These are phyloP conservation scores for Cornus suecica DNA, from an alignment of 148 eudicot genomes.

Conservation along the genomic window DNA sequence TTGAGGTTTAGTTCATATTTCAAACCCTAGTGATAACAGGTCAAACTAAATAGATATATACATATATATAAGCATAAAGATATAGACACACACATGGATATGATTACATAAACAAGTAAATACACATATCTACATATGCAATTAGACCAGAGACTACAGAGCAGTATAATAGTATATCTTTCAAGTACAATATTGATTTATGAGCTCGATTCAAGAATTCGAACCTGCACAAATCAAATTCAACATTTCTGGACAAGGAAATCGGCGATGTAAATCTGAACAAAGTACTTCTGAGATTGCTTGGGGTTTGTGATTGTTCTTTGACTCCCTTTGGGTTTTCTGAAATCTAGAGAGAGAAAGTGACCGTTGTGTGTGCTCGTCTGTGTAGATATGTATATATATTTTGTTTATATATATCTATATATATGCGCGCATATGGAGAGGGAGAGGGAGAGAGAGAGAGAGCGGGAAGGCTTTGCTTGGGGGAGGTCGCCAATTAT, in stretches of 20 bases:
- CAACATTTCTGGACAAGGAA: background rate
- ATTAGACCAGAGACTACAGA: background rate
- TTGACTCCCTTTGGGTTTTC: background rate
- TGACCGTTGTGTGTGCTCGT: too few relatives aligned
- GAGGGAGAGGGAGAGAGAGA: background rate
- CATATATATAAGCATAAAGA: too few relatives aligned
- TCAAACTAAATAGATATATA: too few relatives aligned
- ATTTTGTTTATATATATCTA: too few relatives aligned
- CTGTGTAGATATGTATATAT: too few relatives aligned
- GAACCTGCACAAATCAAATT: background rate
- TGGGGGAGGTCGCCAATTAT: background rate
- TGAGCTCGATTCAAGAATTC: background rate
- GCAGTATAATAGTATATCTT: background rate
- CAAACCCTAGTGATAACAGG: background rate
- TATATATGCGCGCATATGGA: too few relatives aligned
- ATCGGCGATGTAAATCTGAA: background rate
- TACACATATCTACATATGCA: background rate
- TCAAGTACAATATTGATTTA: background rate
- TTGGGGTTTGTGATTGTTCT: background rate
- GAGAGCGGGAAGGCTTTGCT: background rate
- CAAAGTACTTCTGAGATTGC: background rate
- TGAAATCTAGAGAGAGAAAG: background rate
- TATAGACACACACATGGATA: background rate
- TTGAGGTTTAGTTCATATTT: background rate
- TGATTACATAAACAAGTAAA: too few relatives aligned